Conservation (phyloP, 148 eudicot genomes). For the Chenopodium formosanum region DNA sequence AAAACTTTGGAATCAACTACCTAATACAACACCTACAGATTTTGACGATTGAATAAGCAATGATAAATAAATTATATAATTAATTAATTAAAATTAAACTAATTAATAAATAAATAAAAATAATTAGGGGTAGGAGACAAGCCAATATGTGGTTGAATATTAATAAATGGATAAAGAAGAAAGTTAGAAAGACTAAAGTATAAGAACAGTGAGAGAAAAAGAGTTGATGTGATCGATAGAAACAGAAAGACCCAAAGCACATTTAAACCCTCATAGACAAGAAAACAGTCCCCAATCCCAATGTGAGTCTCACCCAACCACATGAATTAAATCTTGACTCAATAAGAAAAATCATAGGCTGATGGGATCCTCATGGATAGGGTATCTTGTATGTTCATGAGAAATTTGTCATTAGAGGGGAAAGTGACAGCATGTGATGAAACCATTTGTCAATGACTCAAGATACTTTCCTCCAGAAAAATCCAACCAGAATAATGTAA, state of each 20-base stretch:
- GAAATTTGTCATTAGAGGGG: neutral
- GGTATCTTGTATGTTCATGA: neutral
- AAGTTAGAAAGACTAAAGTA: too few species aligned
- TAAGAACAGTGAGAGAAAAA: too few species aligned
- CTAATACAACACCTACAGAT: neutral
- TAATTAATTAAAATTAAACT: too few species aligned
- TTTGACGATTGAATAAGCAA: too few species aligned
- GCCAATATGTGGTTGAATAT: too few species aligned
- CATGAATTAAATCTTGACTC: neutral
- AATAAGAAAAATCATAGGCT: neutral
- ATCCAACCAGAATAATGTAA: neutral
- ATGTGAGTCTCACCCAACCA: neutral
- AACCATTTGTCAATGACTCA: neutral
- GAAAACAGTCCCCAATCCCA: neutral
- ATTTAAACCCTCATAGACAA: neutral
- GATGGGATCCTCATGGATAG: neutral
- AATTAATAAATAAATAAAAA: too few species aligned
- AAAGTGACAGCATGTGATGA: neutral
- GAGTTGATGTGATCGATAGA: too few species aligned
- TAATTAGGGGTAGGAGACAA: too few species aligned
- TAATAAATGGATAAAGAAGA: too few species aligned
- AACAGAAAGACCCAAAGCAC: too few species aligned
- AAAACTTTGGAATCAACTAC: neutral
- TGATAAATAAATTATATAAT: too few species aligned
- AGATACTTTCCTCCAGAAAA: neutral